A percentile compares a stretch with the other conserved stretches of the same genome.
Conservation (phyloP, 139 green algal species). For the Chlamydomonas eustigma region DNA sequence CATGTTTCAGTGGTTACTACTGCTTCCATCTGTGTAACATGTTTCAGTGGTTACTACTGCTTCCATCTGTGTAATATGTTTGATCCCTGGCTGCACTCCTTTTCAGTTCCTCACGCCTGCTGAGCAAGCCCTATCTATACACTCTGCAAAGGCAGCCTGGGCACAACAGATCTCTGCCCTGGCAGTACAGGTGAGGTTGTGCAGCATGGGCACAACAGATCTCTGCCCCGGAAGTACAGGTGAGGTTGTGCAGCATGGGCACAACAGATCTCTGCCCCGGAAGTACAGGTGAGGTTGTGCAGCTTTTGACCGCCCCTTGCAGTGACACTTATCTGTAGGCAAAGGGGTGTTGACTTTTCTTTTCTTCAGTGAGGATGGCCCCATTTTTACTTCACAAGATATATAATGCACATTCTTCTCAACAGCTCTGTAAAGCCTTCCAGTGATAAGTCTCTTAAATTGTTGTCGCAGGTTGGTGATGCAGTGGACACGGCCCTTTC, state of each 20-base stretch:
- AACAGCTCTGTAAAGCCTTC: too few relatives aligned
- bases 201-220: slow-evolving; percentile 13
- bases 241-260: not conserved
- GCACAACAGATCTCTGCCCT: slow-evolving; percentile 8
- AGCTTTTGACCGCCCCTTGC: not conserved
- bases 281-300: not conserved
- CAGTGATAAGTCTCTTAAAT: too few relatives aligned
- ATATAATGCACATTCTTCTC: too few relatives aligned
- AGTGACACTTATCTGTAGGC: too few relatives aligned
- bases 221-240: not conserved
- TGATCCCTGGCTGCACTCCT: not conserved
- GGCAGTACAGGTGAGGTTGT: slow-evolving; percentile 4
- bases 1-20: too few relatives aligned
- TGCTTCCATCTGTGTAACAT: too few relatives aligned
- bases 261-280: slow-evolving; percentile 9
- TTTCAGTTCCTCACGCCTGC: slow-evolving; percentile 1
- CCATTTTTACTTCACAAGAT: too few relatives aligned
- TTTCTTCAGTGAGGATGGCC: too few relatives aligned
- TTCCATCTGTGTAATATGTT: too few relatives aligned
- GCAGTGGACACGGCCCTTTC: not conserved
- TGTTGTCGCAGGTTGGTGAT: slow-evolving; percentile 18
- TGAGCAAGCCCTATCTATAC: slow-evolving; percentile 12
- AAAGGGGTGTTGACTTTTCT: too few relatives aligned
- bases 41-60: too few relatives aligned
- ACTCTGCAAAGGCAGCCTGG: not conserved